These are phyloP conservation scores for Metroxylon sagu DNA, from an alignment of 176 grass and related monocot genomes.

Conservation along the genomic window DNA sequence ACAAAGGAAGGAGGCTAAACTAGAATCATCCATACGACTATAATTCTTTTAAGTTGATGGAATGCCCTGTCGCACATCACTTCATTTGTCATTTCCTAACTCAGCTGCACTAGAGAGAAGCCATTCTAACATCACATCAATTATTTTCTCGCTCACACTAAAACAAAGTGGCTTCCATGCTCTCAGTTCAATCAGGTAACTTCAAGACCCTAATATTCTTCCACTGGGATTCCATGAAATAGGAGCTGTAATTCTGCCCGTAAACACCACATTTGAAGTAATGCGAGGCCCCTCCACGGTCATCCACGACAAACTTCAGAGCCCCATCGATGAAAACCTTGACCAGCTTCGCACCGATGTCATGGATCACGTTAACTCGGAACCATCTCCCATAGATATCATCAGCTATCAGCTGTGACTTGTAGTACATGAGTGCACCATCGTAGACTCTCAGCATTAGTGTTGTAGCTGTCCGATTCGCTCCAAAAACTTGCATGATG, in stretches of 20 bases:
- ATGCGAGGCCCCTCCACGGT: no score
- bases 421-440: constrained; percentile 29
- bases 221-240: constrained; percentile 30
- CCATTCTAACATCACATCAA: no score
- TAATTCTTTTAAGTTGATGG: no score
- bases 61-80: no score
- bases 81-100: no score
- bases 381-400: constrained; percentile 34
- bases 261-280: constrained; percentile 14
- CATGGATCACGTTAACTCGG: constrained; percentile 47
- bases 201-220: constrained; percentile 29
- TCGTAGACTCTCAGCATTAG: constrained; percentile 48
- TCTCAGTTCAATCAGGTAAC: not conserved
- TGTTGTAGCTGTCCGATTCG: constrained; percentile 12
- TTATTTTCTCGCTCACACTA: no score
- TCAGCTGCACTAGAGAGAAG: no score
- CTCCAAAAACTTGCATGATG: constrained; percentile 44
- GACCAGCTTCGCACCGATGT: constrained; percentile 4
- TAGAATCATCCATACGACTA: no score
- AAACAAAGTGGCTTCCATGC: no score
- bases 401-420: constrained; percentile 18
- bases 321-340: no score
- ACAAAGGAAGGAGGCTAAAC: no score
- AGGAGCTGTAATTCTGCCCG: constrained; percentile 9
- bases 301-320: no score